These are phyloP conservation scores for Aspergillus bertholletiae DNA, from an alignment of 495 filamentous ascomycete species.

Conservation along the genomic window DNA sequence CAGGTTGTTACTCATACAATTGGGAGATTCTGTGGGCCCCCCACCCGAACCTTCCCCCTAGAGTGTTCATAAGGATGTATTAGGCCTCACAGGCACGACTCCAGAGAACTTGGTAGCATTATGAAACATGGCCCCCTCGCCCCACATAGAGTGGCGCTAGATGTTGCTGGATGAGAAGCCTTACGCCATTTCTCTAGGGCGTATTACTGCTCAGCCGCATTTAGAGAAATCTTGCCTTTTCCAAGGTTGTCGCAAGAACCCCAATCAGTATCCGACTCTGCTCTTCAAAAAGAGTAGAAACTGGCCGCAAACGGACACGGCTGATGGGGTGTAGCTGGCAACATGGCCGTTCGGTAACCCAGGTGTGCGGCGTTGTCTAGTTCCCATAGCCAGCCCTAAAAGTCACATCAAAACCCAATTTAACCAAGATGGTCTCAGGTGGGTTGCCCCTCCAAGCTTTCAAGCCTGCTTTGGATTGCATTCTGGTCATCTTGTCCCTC, in stretches of 20 bases:
- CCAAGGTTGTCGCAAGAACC: no score
- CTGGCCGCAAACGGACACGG: no score
- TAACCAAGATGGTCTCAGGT: slow-evolving; percentile 16
- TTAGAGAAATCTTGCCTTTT: no score
- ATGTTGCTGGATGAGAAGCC: no score
- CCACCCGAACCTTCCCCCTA: background rate
- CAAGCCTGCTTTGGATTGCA: slow-evolving; percentile 29
- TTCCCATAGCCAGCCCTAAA: background rate
- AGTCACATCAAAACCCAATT: background rate
- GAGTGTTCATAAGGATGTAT: background rate
- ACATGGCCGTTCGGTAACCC: no score
- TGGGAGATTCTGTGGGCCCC: background rate
- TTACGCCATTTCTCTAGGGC: no score
- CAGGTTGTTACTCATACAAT: background rate
- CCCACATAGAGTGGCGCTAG: background rate
- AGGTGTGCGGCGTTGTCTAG: background rate
- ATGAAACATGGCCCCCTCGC: no score
- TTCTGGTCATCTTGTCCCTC: slow-evolving; percentile 33
- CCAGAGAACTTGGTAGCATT: background rate
- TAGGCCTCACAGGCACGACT: background rate
- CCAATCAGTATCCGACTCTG: no score
- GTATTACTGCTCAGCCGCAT: no score
- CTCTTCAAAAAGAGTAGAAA: no score
- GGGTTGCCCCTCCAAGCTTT: slow-evolving; percentile 37
- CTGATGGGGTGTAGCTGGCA: no score